These are phyloP conservation scores for Diaporthe nobilis DNA, from an alignment of 2,329 filamentous ascomycete species.

Conservation along the genomic window DNA sequence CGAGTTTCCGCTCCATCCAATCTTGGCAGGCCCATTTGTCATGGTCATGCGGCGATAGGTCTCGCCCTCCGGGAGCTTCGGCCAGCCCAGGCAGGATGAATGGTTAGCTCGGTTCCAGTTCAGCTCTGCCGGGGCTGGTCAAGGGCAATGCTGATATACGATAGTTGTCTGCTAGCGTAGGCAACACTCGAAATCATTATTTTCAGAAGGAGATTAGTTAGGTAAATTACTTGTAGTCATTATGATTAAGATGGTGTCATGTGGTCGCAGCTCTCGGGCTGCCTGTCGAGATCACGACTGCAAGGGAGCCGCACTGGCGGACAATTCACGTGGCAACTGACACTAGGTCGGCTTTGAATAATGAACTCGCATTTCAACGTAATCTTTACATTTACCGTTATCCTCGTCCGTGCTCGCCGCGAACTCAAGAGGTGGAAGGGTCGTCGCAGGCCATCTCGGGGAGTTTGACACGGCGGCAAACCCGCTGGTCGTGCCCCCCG, in stretches of 20 bases:
- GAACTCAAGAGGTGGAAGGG: too few relatives aligned
- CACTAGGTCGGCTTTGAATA: not conserved
- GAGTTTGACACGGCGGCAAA: not conserved
- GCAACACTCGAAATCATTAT: conserved; percentile 18
- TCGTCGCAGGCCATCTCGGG: not conserved
- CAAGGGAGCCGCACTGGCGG: conserved; percentile 11
- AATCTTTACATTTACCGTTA: not conserved
- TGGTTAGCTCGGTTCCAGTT: not conserved
- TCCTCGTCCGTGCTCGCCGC: not conserved
- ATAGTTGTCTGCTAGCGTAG: conserved; percentile 35
- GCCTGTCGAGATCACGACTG: not conserved
- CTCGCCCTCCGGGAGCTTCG: conserved; percentile 23
- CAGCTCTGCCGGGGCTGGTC: conserved; percentile 25
- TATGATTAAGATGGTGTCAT: not conserved
- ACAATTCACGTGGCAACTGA: not conserved
- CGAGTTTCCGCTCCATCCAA: not conserved
- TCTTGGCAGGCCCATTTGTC: not conserved
- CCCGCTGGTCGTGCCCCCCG: not conserved
- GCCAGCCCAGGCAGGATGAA: conserved; percentile 20
- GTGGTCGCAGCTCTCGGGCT: not conserved
- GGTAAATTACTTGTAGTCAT: not conserved
- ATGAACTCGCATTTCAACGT: not conserved
- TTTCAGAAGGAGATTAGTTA: not conserved
- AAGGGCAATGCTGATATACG: conserved; percentile 6
- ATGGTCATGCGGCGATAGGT: conserved; percentile 26